Evolutionary conservation across 345 rosid genomes (phyloP).

Genomic region (Camelina neglecta): DNA sequence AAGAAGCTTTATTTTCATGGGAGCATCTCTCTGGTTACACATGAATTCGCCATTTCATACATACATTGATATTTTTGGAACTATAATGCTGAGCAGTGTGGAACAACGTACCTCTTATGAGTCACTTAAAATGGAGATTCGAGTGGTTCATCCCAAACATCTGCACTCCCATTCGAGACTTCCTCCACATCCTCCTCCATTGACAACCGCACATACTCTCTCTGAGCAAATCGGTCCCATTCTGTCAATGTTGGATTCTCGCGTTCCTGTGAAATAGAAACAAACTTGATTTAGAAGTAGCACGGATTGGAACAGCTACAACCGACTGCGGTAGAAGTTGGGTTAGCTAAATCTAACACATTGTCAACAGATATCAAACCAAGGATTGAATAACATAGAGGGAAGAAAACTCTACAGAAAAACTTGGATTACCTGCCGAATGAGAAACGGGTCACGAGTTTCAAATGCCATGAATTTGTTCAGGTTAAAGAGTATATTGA

Average conservation of each 20-base stretch:
- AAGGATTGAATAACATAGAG: not conserved
- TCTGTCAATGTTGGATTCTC: conserved; percentile 76
- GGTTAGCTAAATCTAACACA: not conserved
- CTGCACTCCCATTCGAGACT: conserved; percentile 74
- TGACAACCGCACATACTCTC: conserved; percentile 71
- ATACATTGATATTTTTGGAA: not conserved
- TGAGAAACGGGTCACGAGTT: conserved; percentile 77
- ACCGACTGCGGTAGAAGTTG: not conserved
- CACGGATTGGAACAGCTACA: not conserved
- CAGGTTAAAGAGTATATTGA: conserved; percentile 88
- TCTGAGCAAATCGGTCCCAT: conserved; percentile 78
- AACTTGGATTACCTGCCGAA: conserved; percentile 64
- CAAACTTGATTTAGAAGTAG: not conserved
- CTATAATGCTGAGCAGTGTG: not conserved
- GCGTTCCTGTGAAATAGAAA: conserved; percentile 52
- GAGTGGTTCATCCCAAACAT: conserved; percentile 74
- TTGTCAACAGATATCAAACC: not conserved
- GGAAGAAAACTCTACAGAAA: not conserved
- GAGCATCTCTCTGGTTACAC: not conserved
- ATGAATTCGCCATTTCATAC: not conserved
- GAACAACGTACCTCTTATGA: conserved; percentile 28
- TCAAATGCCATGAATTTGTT: conserved; percentile 85
- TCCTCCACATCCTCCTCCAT: conserved; percentile 87
- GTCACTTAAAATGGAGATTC: conserved; percentile 62
- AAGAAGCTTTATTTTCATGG: not conserved